phyloP scores from a whole-genome alignment of 1,284 basidiomycete species.

The Trametes hirsuta region DNA sequence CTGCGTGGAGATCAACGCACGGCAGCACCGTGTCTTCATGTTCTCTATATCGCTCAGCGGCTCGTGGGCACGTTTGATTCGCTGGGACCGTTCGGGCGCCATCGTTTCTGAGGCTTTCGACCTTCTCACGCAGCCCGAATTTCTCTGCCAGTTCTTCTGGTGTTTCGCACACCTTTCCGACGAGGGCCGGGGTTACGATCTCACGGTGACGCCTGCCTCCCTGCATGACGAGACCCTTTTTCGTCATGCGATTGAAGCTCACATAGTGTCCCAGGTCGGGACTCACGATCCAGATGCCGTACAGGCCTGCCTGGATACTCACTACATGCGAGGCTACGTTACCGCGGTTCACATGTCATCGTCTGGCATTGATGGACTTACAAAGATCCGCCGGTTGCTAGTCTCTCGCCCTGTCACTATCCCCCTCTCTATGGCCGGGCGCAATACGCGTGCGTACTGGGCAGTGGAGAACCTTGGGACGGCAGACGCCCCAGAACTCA shows the following conservation, averaged over 20 bases:
- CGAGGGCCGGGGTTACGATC: slow-evolving; percentile 4
- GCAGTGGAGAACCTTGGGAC: slow-evolving; percentile 7
- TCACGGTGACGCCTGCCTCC: slow-evolving; percentile 3
- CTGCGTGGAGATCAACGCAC: no score
- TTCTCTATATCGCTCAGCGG: no score
- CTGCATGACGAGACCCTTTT: not conserved
- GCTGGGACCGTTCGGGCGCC: slow-evolving; percentile 19
- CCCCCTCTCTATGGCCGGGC: slow-evolving; percentile 6
- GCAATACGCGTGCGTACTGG: slow-evolving; percentile 18
- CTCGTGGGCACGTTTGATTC: no score
- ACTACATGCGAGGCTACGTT: not conserved
- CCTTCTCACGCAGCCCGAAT: not conserved
- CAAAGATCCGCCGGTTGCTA: not conserved
- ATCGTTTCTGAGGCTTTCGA: slow-evolving; percentile 8
- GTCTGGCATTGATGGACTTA: not conserved
- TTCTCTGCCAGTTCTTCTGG: slow-evolving; percentile 14
- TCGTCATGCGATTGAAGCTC: no score
- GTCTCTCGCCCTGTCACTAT: slow-evolving; percentile 8
- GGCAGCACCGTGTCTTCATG: no score
- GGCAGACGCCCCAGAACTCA: not conserved
- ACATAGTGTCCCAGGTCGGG: not conserved
- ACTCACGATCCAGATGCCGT: not conserved
- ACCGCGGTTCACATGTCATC: not conserved
- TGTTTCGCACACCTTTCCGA: slow-evolving; percentile 6
- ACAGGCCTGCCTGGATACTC: not conserved